Evolutionary conservation across 495 filamentous ascomycete genomes (phyloP).

Genomic region (Polyplosphaeria fusca): DNA sequence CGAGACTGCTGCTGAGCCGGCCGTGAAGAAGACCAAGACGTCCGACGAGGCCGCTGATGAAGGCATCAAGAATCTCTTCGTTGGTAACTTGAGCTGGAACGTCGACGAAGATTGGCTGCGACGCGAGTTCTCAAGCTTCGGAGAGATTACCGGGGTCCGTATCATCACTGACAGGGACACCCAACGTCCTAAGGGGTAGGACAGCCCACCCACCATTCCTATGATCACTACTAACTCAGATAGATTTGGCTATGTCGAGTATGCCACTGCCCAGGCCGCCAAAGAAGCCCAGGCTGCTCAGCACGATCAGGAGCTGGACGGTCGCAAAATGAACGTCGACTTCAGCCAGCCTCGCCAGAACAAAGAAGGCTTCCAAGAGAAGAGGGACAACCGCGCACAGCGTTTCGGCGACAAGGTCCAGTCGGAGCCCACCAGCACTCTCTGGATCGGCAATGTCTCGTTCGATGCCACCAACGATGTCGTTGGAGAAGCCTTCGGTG

Average conservation of each 20-base stretch:
- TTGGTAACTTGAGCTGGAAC: slow-evolving; percentile 93
- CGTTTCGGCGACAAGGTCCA: slow-evolving; percentile 74
- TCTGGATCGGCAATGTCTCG: slow-evolving; percentile 90
- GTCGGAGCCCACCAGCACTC: slow-evolving; percentile 74
- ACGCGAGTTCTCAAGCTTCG: slow-evolving; percentile 80
- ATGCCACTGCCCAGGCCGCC: slow-evolving; percentile 63
- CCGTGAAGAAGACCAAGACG: slow-evolving; percentile 83
- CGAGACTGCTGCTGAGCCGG: slow-evolving; percentile 58
- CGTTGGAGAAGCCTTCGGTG: slow-evolving; percentile 71
- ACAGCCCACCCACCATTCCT: slow-evolving; percentile 9
- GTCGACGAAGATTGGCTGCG: slow-evolving; percentile 88
- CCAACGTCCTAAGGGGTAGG: slow-evolving; percentile 81
- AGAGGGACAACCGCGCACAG: slow-evolving; percentile 65
- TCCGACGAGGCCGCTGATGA: slow-evolving; percentile 47
- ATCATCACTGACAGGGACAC: slow-evolving; percentile 80
- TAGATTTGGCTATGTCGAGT: slow-evolving; percentile 95
- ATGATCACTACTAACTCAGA: slow-evolving; percentile 35
- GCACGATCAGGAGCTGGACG: slow-evolving; percentile 77
- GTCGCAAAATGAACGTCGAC: slow-evolving; percentile 84
- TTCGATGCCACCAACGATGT: slow-evolving; percentile 79
- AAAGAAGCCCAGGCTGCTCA: slow-evolving; percentile 75
- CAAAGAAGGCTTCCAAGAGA: slow-evolving; percentile 44
- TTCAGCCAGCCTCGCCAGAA: slow-evolving; percentile 69
- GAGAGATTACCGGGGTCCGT: slow-evolving; percentile 68
- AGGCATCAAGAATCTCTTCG: slow-evolving; percentile 73